Conservation (phyloP, 2,329 filamentous ascomycete species). For the Akanthomyces muscarius region DNA sequence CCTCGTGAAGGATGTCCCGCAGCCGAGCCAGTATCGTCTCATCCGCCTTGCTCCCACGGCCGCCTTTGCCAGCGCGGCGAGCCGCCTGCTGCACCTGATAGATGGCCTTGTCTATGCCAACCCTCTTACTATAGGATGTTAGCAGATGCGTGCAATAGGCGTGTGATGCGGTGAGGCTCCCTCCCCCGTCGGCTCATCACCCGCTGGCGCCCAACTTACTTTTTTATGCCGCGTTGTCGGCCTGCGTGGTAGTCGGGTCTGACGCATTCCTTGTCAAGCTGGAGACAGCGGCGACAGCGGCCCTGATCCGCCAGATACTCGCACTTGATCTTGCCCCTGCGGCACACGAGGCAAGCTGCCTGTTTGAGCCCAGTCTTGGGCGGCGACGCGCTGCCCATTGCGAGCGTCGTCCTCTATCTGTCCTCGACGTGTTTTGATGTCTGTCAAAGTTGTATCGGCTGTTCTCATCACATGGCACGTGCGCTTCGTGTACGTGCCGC, state of each 20-base stretch:
- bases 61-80: constrained; percentile 40
- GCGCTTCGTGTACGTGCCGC: neutral
- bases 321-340: constrained; percentile 66
- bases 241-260: constrained; percentile 71
- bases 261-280: constrained; percentile 57
- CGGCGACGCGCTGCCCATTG: constrained; percentile 7
- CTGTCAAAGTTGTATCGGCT: neutral
- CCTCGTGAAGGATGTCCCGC: constrained; percentile 36
- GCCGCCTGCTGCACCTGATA: constrained; percentile 70
- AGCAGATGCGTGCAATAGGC: neutral
- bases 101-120: constrained; percentile 69
- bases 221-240: constrained; percentile 72
- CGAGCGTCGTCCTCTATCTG: neutral
- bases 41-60: constrained; percentile 38
- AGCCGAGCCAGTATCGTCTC: constrained; percentile 43
- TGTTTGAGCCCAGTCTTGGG: constrained; percentile 25
- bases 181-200: neutral
- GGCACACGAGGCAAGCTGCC: constrained; percentile 61
- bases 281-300: constrained; percentile 58
- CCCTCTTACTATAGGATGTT: constrained; percentile 61
- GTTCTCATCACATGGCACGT: too few relatives aligned
- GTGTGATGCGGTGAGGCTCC: neutral
- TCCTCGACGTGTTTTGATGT: neutral
- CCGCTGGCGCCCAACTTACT: constrained; percentile 43
- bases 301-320: constrained; percentile 49